Base-by-base conservation (phyloP, 768 basidiomycete genomes). In the Tubosaeta sp. region DNA sequence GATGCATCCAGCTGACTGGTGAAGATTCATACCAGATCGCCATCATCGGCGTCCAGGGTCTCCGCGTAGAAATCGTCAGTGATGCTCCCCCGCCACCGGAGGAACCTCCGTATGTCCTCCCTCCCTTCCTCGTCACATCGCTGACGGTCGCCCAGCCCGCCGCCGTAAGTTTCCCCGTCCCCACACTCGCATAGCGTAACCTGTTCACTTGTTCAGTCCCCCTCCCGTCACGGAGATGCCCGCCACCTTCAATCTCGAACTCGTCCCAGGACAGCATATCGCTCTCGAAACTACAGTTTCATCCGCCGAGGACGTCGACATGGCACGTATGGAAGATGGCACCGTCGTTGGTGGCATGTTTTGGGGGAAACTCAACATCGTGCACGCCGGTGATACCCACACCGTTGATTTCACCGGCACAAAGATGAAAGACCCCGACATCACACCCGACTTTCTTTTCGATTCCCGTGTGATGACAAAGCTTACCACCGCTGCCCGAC, bases 21-120 rank as follows among this genome's bases (percentile, higher is more conserved):
- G 89, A 93, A 65, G 91, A 91, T 61, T 91, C 91, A 7, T 93
- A 84, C 66, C 88, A 91, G 73, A 91, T 93, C 56, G 89, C 91
- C n/a, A 80, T 81, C 51, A 84, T 86, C 78, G 85, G 86, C 50
- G 83, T 89, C 11, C 85, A 87, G 65, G 89, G 88, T 48, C 76
- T 90, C 53, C 80, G 89, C 37, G 88, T 93, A 46, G 91, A 93
- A 69, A 90, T 93, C 51, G 86, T 91, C 45, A 83, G 83, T 46
- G 91, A 93, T 70, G 86, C 80, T 6, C 89, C 91, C 7, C 91
- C 91, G 5, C 91, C 89, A 13, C 85, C 88, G 43, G 84, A 89
- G 50, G 88, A 90, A 60, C 85, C 88, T 59, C 85, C 86, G 89
- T 91, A 66, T 79, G 60, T 57, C 41, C 33, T 35, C 19, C 25